Base-by-base conservation (phyloP, 2,329 filamentous ascomycete genomes). In the Talaromyces islandicus region DNA sequence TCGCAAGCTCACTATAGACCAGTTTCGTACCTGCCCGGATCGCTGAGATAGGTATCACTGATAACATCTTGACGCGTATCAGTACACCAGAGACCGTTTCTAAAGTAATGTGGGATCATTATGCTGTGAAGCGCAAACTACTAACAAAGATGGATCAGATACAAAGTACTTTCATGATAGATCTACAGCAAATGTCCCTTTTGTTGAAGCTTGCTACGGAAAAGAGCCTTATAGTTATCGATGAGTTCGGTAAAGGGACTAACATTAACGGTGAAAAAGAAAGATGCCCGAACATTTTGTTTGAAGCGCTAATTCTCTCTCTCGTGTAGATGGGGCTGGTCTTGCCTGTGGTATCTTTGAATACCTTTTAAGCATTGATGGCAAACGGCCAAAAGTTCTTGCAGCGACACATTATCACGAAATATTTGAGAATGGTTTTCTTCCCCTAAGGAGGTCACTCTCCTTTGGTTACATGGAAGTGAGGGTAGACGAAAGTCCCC, bases 41-140 rank as follows among this genome's bases (percentile, higher is more conserved):
- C 29, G 93, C 92, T 9, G 83, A 76, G 0, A 88, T 99, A 63
- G 93, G 94, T 0, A 75, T 97, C 38, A 97, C 93, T 0, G 94
- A 97, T 77, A 95, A 90, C 69, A 95, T 99, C 52, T 76, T 97
- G 54, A 96, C 92, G 1, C 86, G 92, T 21, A 89, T 97, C 54
- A 85, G 89, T 19, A 92, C 92, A 0, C 80, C 87, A 62, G 86
- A 89, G 67, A 86, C 84, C 17, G 85, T 88, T 1, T 88, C 86
- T 2, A 81, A 81, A 64, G 78, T 78, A n/a, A 68, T 32, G 62
- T 29, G 9, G 17, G n/a, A 29, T 54, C 3, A 48, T 48, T 50
- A 54, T 54, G 2, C 43, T 46, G 24, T 21, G 4, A 46, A 11
- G 43, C 11, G 46, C 5, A 55, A 9, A 29, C 14, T 10, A n/a